A percentile compares a stretch with the other conserved stretches of the same genome.
These are phyloP conservation scores for Musa schizocarpa DNA, from an alignment of 176 grass and related monocot species.

Conservation along the genomic window DNA sequence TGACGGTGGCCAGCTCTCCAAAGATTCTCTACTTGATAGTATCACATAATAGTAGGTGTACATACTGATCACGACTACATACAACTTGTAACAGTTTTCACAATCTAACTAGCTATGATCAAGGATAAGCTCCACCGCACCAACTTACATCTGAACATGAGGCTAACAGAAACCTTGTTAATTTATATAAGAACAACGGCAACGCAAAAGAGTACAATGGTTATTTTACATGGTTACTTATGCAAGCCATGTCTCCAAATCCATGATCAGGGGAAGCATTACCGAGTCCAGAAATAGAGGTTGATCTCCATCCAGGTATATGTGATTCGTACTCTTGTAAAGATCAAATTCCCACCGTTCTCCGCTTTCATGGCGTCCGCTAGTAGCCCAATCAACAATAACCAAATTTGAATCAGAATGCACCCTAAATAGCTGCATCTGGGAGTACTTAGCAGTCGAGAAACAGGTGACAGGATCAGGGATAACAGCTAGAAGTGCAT, in stretches of 20 bases:
- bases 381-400: constrained; percentile 88
- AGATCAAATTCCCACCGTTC: constrained; percentile 64
- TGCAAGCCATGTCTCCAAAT: not conserved
- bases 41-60: too few relatives aligned
- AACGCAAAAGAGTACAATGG: not conserved
- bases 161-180: too few relatives aligned
- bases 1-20: not conserved
- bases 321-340: constrained; percentile 62
- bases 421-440: constrained; percentile 71
- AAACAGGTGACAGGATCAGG: constrained; percentile 93
- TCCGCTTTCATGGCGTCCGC: constrained; percentile 73
- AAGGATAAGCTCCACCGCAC: too few relatives aligned
- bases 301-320: constrained; percentile 47
- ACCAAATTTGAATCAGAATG: constrained; percentile 59
- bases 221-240: not conserved
- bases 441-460: constrained; percentile 49
- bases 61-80: too few relatives aligned
- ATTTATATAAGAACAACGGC: too few relatives aligned
- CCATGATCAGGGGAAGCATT: constrained; percentile 24
- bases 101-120: too few relatives aligned
- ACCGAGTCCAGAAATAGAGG: constrained; percentile 82
- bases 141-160: too few relatives aligned
- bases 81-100: too few relatives aligned
- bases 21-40: not conserved
- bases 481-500: constrained; percentile 61